phyloP scores from a whole-genome alignment of 2,329 filamentous ascomycete genomes.

The Penicillium sp. region DNA sequence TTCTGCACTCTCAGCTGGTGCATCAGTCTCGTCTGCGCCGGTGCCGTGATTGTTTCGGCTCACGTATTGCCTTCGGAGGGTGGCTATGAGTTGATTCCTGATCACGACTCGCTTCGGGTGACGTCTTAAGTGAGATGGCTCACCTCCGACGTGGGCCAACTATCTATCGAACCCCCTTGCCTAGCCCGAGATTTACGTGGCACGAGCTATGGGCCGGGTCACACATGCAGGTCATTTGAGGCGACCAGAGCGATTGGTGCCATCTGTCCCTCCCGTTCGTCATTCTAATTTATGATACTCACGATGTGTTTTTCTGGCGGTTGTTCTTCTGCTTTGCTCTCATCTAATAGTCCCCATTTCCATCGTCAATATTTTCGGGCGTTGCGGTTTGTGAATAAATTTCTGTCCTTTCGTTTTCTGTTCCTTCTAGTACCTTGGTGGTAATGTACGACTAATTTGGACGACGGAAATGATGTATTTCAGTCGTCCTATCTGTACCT shows the following conservation, averaged over 20 bases:
- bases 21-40: constrained; percentile 52
- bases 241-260: too few relatives aligned
- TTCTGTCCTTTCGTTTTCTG: not conserved
- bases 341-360: not conserved
- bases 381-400: constrained; percentile 4
- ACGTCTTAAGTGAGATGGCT: constrained; percentile 3
- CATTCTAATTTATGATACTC: not conserved
- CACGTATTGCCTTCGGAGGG: constrained; percentile 73
- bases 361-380: not conserved
- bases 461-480: constrained; percentile 1
- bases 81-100: constrained; percentile 75
- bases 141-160: too few relatives aligned
- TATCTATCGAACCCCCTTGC: too few relatives aligned
- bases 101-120: constrained; percentile 26
- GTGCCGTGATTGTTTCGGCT: constrained; percentile 64
- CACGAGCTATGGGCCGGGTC: too few relatives aligned
- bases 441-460: constrained; percentile 11
- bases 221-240: too few relatives aligned
- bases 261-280: too few relatives aligned
- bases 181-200: too few relatives aligned
- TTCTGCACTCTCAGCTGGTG: constrained; percentile 64
- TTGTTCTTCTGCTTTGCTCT: constrained; percentile 2
- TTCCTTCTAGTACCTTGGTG: constrained; percentile 1
- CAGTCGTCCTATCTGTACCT: not conserved
- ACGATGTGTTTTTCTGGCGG: not conserved